Evolutionary conservation across 345 rosid genomes (phyloP), one percentile per base, ranked within the genome.

Genomic region (Crucihimalaya himalaica): DNA sequence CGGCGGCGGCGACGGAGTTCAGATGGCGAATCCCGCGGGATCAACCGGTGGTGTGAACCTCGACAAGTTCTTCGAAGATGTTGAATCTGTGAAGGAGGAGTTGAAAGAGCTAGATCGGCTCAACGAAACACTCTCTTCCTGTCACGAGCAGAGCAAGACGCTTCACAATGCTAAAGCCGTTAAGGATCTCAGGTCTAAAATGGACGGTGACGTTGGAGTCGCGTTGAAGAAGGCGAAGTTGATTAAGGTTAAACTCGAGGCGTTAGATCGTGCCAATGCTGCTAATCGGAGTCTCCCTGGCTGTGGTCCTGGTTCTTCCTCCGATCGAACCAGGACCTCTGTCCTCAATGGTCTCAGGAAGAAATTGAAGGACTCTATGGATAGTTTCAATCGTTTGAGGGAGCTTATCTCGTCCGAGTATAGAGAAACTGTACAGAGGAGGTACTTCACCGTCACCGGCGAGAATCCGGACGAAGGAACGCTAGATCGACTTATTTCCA

Each of bases 111-210:
- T 96, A 6, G 97, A 92, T 55, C 72, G 86, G 65, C 78, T 92
- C 42, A 80, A 84, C 77, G 79, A 53, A 20, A 61, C 66, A 50
- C 97, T 96, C 73, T 86, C 75, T 31, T 79, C 96, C 6, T 73
- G 85, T 32, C 96, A 96, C 77, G 98, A 96, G 87, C 88, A 88
- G 63, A 90, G 97, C 85, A 92, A 89, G 83, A 90, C 98, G 18
- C 79, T 89, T 25, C 97, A 86, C 85, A 83, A 87, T 75, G 91
- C 96, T 9, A 81, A 78, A 37, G 84, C 96, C 15, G 94, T 92
- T 35, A 89, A 84, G 74, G 96, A 92, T 50, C 76, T 96, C 18
- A 80, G 99, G 16, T 64, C 92, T 18, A 79, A 77, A 8, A 92
- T 96, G 99, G 99, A 96, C 68, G 86, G 73, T 6, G 98, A 92